phyloP scores from a whole-genome alignment of 768 basidiomycete species.

The Hortiboletus flavorubellus region DNA sequence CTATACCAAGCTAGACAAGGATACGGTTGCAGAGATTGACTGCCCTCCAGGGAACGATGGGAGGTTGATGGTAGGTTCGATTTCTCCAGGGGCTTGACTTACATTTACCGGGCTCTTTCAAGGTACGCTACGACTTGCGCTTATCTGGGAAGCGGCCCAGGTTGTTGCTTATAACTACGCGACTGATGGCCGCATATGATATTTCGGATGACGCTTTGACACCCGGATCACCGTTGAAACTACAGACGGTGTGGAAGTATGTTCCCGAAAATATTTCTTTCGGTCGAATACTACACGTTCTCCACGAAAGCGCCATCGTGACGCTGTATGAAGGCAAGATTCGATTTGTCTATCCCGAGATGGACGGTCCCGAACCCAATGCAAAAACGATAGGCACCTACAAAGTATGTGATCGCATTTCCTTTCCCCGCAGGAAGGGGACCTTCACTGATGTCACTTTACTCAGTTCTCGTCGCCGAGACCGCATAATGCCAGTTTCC shows the following conservation, averaged over 20 bases:
- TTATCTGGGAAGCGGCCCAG: conserved; percentile 25
- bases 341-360: conserved; percentile 24
- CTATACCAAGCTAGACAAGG: conserved; percentile 20
- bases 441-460: background rate
- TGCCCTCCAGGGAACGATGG: conserved; percentile 27
- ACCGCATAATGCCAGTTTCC: conserved; percentile 17
- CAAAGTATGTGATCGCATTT: conserved; percentile 8
- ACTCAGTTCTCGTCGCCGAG: conserved; percentile 20
- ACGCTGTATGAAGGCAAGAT: conserved; percentile 26
- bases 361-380: conserved; percentile 17
- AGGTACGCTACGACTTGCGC: conserved; percentile 31
- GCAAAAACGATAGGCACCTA: conserved; percentile 18
- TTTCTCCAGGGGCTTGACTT: background rate
- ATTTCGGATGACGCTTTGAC: conserved; percentile 20
- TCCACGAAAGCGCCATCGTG: conserved; percentile 27
- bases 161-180: conserved; percentile 25
- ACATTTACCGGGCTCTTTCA: background rate
- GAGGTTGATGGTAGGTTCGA: conserved; percentile 22
- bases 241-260: conserved; percentile 19
- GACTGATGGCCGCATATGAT: conserved; percentile 29
- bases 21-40: conserved; percentile 26
- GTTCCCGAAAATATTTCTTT: conserved; percentile 24
- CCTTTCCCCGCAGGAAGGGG: background rate
- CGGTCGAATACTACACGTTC: conserved; percentile 26
- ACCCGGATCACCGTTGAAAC: conserved; percentile 4